Evolutionary conservation across 2,329 filamentous ascomycete genomes (phyloP), one percentile per base, ranked within the genome.

Genomic region (Fusarium verticillioides): DNA sequence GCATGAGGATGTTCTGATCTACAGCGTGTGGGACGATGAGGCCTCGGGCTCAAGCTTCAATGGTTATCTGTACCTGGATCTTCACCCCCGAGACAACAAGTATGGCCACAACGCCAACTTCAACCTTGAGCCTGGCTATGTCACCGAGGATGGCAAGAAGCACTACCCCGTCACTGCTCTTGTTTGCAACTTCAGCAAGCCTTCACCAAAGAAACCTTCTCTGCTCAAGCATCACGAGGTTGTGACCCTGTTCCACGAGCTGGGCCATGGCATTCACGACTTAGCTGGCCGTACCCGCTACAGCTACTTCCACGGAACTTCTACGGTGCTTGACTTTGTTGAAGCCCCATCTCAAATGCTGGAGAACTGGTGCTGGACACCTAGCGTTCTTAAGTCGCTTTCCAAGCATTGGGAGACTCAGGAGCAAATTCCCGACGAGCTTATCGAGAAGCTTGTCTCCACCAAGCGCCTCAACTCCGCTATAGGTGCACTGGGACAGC

Each of bases 31-130:
- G 93, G 89, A 96, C 77, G 92, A 95, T 70, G 88, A 90, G 67
- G 87, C 86, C 4, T 91, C 93, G 75, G 93, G 93, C 21, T 86
- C 88, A 56, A 89, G 86, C 40, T 96, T 96, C 77, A 91, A 94
- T 11, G 94, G 94, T 44, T 96, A 96, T 80, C 87, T 96, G 32
- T 96, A 96, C 81, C 88, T 96, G 19, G 94, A 96, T 81, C 87
- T 96, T 26, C 92, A 94, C 81, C 93, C 93, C 4, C 89, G 94
- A 42, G 90, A 91, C 76, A 93, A 94, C 81, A 96, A 96, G 82
- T 96, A 96, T 80, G 91, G 92, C 21, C 94, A 96, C 78, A 93
- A 94, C 10, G 94, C 94, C 78, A 96, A 96, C 85, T 96, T 96
- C 85, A 93, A 91, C 81, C 82, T 96, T 4, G 91, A 94, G 82